phyloP scores from a whole-genome alignment of 2,329 filamentous ascomycete genomes.

The Ascochyta rabiei region DNA sequence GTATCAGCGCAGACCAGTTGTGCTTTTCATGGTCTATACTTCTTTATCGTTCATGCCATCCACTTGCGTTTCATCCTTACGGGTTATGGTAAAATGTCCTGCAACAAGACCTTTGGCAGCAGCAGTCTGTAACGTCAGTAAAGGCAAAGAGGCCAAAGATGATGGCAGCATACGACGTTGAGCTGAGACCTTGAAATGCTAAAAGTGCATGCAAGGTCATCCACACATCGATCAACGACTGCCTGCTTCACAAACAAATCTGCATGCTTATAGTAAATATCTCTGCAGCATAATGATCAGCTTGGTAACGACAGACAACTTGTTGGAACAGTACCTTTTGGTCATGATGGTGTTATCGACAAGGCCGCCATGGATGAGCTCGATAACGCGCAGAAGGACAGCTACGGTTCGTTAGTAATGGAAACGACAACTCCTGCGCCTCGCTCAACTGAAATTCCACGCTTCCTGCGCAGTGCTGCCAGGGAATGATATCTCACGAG shows the following conservation, averaged over 20 bases:
- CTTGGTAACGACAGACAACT: not conserved
- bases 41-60: slow-evolving; percentile 51
- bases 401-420: slow-evolving; percentile 46
- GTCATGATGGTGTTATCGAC: slow-evolving; percentile 57
- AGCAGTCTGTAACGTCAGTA: slow-evolving; percentile 62
- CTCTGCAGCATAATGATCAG: slow-evolving; percentile 56
- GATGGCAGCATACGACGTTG: slow-evolving; percentile 65
- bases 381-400: slow-evolving; percentile 61
- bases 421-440: not conserved
- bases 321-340: slow-evolving; percentile 55
- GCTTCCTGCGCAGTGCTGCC: slow-evolving; percentile 62
- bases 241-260: slow-evolving; percentile 72
- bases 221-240: slow-evolving; percentile 73
- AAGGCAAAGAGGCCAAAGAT: slow-evolving; percentile 8
- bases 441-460: slow-evolving; percentile 60
- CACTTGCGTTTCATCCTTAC: slow-evolving; percentile 53
- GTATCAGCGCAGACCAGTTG: not conserved
- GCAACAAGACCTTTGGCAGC: slow-evolving; percentile 73
- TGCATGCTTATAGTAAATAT: slow-evolving; percentile 79
- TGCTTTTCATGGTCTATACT: slow-evolving; percentile 25
- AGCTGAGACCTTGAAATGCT: slow-evolving; percentile 67
- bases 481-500: slow-evolving; percentile 55
- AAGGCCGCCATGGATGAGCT: slow-evolving; percentile 61
- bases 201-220: slow-evolving; percentile 75
- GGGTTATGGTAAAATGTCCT: slow-evolving; percentile 61